Evolutionary conservation across 2,329 filamentous ascomycete species (phyloP).

Genomic region (Sporothrix sp.): DNA sequence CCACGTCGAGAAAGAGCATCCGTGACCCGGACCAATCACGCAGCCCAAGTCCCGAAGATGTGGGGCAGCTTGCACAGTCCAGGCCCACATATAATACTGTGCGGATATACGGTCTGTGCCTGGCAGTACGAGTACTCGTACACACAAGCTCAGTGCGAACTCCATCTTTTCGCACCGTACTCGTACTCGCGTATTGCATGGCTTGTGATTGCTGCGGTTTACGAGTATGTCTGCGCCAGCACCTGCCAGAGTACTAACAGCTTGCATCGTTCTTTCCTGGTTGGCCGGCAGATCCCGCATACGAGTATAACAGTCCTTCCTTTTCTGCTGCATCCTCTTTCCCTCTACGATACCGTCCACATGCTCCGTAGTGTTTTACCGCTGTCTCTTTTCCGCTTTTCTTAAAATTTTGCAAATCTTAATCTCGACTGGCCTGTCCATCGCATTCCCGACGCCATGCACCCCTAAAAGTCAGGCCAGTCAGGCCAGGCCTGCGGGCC

Average conservation of each 20-base stretch:
- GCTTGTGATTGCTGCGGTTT: constrained; percentile 8
- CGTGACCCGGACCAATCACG: constrained; percentile 18
- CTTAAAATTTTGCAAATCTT: constrained; percentile 2
- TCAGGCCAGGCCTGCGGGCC: neutral
- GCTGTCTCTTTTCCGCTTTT: neutral
- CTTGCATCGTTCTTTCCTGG: neutral
- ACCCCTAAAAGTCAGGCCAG: constrained; percentile 13
- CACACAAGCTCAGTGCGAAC: no score
- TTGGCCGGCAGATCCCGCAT: neutral
- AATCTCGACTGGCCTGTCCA: constrained; percentile 3
- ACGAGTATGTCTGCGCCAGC: no score
- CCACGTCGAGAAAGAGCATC: constrained; percentile 16
- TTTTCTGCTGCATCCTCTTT: neutral
- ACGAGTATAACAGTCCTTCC: neutral
- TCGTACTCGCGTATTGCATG: neutral
- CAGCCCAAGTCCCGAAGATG: neutral
- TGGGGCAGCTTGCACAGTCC: neutral
- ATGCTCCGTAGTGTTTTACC: neutral
- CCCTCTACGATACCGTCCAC: neutral
- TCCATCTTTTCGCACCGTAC: no score
- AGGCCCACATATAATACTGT: neutral
- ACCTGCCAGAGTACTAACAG: neutral
- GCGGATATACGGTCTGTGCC: neutral
- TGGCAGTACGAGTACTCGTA: neutral
- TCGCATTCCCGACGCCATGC: neutral